Evolutionary conservation across 2,329 filamentous ascomycete species (phyloP).

Genomic region (Hypoxylon sp.): DNA sequence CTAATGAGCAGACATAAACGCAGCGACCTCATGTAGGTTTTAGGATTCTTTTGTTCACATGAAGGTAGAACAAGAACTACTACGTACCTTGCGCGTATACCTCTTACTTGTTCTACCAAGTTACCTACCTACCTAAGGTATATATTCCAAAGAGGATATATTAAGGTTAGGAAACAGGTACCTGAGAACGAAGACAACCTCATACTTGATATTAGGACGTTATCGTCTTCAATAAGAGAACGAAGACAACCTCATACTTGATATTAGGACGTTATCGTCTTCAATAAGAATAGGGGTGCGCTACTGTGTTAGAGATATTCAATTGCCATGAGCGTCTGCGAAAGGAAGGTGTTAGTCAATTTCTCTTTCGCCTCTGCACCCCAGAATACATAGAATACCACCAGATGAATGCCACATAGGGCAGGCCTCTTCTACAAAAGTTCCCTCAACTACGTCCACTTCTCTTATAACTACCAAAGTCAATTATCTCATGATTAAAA

Average conservation of each 20-base stretch:
- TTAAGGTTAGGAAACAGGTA: too few relatives aligned
- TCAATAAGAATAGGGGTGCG: slow-evolving; percentile 5
- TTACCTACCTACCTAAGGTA: neutral
- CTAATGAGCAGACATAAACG: too few relatives aligned
- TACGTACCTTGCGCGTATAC: neutral
- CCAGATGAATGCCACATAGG: neutral
- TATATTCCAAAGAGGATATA: neutral
- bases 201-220: neutral
- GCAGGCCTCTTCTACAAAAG: neutral
- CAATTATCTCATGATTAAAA: neutral
- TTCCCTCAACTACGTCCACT: too few relatives aligned
- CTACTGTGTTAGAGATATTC: slow-evolving; percentile 7
- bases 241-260: neutral
- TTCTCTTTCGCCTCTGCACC: slow-evolving; percentile 31
- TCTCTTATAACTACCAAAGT: neutral
- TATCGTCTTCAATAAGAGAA: slow-evolving; percentile 1
- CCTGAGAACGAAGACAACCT: neutral
- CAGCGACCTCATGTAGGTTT: too few relatives aligned
- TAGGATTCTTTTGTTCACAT: neutral
- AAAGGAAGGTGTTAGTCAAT: slow-evolving; percentile 34
- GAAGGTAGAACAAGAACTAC: neutral
- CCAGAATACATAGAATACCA: slow-evolving; percentile 26
- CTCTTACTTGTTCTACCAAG: neutral
- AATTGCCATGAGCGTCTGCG: neutral
- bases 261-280: neutral